A percentile compares a stretch with the other conserved stretches of the same genome.
phyloP scores from a whole-genome alignment of 202 grass and related monocot genomes.

The Panicum virgatum region DNA sequence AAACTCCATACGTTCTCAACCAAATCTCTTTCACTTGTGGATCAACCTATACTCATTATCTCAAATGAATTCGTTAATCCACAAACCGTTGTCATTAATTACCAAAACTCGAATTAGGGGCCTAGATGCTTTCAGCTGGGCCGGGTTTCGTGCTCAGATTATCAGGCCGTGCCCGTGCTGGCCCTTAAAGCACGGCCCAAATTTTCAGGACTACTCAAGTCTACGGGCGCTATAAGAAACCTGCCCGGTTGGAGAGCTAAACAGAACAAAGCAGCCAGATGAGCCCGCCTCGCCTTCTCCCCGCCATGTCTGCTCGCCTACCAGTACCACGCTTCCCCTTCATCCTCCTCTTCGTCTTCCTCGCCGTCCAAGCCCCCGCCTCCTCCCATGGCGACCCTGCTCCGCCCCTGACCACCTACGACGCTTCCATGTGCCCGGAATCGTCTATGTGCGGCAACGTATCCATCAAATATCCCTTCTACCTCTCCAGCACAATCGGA shows the following conservation, averaged over 20 bases:
- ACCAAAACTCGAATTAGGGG: too few species aligned
- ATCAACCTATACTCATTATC: too few species aligned
- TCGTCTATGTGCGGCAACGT: background rate
- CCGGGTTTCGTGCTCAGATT: too few species aligned
- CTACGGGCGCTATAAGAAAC: too few species aligned
- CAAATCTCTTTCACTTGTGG: too few species aligned
- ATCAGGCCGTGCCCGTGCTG: too few species aligned
- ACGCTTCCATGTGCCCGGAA: constrained; percentile 8
- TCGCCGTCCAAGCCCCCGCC: background rate
- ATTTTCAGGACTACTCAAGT: too few species aligned
- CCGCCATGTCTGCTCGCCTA: constrained; percentile 30
- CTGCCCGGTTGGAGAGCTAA: background rate
- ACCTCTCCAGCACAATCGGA: rapidly evolving
- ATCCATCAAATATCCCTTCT: constrained; percentile 23
- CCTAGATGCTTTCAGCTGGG: too few species aligned
- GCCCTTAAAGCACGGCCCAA: too few species aligned
- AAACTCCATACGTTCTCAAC: too few species aligned
- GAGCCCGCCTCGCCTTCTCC: background rate
- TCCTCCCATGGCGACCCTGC: background rate
- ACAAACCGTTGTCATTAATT: too few species aligned
- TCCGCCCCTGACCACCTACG: background rate
- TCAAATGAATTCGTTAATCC: too few species aligned
- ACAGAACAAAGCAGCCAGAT: background rate
- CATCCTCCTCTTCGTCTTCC: constrained; percentile 23
- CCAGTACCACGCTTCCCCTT: background rate